Base-by-base conservation (phyloP, 75 land plant species). In the Isoetes taiwanensis region DNA sequence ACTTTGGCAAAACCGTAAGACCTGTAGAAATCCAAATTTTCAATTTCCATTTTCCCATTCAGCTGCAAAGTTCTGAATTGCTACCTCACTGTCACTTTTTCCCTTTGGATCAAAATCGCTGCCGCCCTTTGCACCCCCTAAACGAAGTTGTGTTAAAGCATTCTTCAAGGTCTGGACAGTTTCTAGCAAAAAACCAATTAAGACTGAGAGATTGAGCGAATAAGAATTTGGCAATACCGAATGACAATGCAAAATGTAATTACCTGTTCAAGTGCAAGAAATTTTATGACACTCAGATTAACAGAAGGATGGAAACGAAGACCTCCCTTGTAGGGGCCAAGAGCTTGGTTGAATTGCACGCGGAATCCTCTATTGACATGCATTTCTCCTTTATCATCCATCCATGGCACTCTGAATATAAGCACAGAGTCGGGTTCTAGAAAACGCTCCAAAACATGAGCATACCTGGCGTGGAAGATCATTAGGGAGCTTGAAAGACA, bases 381-480 rank as follows among this genome's bases (percentile, higher is more conserved):
- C 19, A 6, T 46, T n/a, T 46, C 50, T 8, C 50, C 50, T 23
- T 46, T 46, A n/a, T 46, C 50, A 46, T 46, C 50, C 12, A 46
- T n/a, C 50, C 50, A 46, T 46, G 50, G 50, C 4, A 46, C 50
- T 19, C 50, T 46, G 50, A 46, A 46, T 6, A 46, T 46, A 46
- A 46, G 16, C 50, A 46, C 50, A 6, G 25, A 4, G 16, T 46
- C 50, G 16, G 50, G 50, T 46, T 46, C 50, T 23, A 46, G 23
- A n/a, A 46, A 23, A 23, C 50, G 16, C 25, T 46, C 50, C 50
- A 46, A 46, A 19, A 46, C 50, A n/a, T 46, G 50, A 8, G 23
- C 21, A 23, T 46, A 46, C 50, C 50, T 46, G n/a, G n/a, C n/a
- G n/a, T n/a, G n/a, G n/a, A n/a, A n/a, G n/a, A n/a, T n/a, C n/a